Base-by-base conservation (phyloP, 1,284 basidiomycete genomes). In the Cryptococcus sp. region DNA sequence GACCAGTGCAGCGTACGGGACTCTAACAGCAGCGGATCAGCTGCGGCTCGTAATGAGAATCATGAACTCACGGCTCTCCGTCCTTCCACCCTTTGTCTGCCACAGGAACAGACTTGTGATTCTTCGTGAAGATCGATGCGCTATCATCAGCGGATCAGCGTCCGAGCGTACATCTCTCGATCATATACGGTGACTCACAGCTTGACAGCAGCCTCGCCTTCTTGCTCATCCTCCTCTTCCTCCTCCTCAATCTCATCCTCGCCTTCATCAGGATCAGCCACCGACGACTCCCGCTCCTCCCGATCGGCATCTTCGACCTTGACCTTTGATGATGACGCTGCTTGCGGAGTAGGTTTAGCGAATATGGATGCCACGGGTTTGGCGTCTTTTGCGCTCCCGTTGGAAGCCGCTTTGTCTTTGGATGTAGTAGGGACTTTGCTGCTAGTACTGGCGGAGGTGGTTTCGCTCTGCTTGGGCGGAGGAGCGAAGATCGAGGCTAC, bases 1-100 rank as follows among this genome's bases (percentile, higher is more conserved):
- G 1, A 93, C 87, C 25, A 99, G 84, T 2, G 93, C 91, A 10
- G 91, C 88, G 76, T 99, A 99, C 0, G 96, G 95, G 13, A 98
- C 89, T 1, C 93, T 95, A 63, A 23, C 19, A 49, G 35, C 50
- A 16, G 19, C 3, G 13, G 13, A 19, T 40, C 56, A 70, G 57
- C 35, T 53, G 46, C 15, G 38, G 3, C 5, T n/a, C 17, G 20
- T 25, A 13, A 8, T 16, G 15, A 17, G 11, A 19, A 27, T 38
- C 39, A 47, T 17, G 4, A 17, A 25, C 90, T 68, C 71, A 94
- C 92, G 91, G 85, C 66, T 89, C 83, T 25, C 91, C 93, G 38
- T 81, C 81, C 80, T 92, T 89, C 94, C 94, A 98, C 2, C 88
- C 89, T 51, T 88, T 88, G 60, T 86, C 83, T 16, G 91, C 82